A percentile compares a stretch with the other conserved stretches of the same genome.
Conservation (phyloP, 345 rosid species). For the Pistacia integerrima region DNA sequence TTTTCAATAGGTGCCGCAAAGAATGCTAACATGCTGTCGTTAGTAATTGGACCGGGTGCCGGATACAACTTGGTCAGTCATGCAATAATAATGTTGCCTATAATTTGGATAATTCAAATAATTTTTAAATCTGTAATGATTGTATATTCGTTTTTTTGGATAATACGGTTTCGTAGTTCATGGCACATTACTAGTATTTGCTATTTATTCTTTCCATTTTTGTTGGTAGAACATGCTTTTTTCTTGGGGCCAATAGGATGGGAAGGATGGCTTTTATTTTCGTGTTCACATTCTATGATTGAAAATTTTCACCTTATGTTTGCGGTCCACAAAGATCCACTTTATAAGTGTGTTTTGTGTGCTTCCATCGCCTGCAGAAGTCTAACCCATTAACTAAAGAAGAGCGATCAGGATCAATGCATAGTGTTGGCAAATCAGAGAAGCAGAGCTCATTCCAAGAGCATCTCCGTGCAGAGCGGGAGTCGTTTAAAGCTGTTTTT, state of each 20-base stretch:
- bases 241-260: not conserved
- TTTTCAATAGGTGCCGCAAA: slow-evolving; percentile 74
- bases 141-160: not conserved
- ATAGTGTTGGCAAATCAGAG: slow-evolving; percentile 43
- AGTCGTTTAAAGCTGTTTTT: slow-evolving; percentile 84
- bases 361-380: slow-evolving; percentile 46
- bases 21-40: slow-evolving; percentile 54
- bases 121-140: not conserved
- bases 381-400: slow-evolving; percentile 67
- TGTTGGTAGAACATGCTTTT: not conserved
- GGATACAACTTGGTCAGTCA: slow-evolving; percentile 85
- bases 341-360: not conserved
- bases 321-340: not conserved
- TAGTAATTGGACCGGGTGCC: slow-evolving; percentile 87
- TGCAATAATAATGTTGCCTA: not conserved
- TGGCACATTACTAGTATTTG: not conserved
- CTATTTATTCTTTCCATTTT: not conserved
- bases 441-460: slow-evolving; percentile 72
- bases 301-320: not conserved
- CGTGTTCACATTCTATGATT: not conserved
- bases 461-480: slow-evolving; percentile 71
- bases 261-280: not conserved
- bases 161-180: not conserved
- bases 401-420: slow-evolving; percentile 29
- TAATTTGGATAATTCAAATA: not conserved